Evolutionary conservation across 345 rosid genomes (phyloP).

Genomic region (Linum trigynum): DNA sequence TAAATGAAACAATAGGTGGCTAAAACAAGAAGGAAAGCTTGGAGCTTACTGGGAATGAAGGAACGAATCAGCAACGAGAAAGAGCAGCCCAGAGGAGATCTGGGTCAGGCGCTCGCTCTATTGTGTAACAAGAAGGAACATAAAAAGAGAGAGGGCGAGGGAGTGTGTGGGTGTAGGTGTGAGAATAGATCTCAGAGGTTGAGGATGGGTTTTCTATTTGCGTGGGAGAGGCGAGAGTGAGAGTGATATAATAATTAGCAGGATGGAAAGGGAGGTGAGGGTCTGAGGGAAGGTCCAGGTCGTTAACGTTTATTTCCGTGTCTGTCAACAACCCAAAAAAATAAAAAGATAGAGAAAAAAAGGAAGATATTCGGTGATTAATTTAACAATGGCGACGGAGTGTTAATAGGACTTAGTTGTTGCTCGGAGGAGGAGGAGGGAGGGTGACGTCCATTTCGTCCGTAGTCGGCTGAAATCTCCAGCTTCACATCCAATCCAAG

Average conservation of each 20-base stretch:
- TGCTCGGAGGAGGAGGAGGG: too few relatives aligned
- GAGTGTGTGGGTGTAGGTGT: background rate
- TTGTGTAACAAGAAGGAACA: background rate
- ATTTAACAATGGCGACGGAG: too few relatives aligned
- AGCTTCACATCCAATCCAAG: too few relatives aligned
- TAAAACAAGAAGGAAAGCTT: too few relatives aligned
- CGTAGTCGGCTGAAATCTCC: too few relatives aligned
- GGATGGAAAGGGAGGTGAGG: background rate
- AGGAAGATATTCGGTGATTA: background rate
- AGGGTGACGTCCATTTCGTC: too few relatives aligned
- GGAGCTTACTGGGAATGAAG: too few relatives aligned
- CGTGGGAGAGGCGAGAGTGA: background rate
- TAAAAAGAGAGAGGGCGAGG: background rate
- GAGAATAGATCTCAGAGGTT: conserved; percentile 15
- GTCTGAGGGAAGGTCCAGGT: background rate
- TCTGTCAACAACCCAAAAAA: background rate
- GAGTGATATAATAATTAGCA: background rate
- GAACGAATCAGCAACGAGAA: too few relatives aligned
- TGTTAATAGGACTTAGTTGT: too few relatives aligned
- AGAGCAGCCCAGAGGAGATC: background rate
- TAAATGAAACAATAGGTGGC: too few relatives aligned
- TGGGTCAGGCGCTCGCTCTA: conserved; percentile 8
- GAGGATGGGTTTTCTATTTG: conserved; percentile 5
- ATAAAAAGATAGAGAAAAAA: background rate
- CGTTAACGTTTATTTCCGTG: background rate